Evolutionary conservation across 495 filamentous ascomycete genomes (phyloP), one percentile per base, ranked within the genome.

Genomic region (Lentithecium fluviatile): DNA sequence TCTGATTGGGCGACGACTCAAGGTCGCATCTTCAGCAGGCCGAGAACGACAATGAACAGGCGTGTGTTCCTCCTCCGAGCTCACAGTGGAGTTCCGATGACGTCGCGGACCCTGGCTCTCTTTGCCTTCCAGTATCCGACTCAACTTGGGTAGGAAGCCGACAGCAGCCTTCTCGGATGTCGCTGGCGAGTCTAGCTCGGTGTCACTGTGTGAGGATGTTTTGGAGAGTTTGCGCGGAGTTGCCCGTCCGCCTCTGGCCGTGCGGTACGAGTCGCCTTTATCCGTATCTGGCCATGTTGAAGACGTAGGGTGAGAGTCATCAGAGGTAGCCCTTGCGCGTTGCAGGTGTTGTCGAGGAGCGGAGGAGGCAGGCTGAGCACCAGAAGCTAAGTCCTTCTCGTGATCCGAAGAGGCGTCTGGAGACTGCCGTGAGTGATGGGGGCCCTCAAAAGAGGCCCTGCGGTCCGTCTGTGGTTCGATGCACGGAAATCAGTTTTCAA

Each of bases 71-170:
- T 58, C 57, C 15, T n/a, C 34, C 6, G 50, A 49, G 57, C 61
- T 55, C 0, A 45, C 26, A 6, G 61, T 29, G 19, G 61, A 62
- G 45, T 51, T 59, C 32, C 52, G 38, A 34, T 32, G 54, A 24
- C 53, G 45, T 42, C 52, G 24, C 8, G 52, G 25, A 24, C n/a
- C 40, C 45, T 54, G 64, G 53, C 34, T 59, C 54, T 73, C 71
- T 34, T 55, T 66, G 1, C 52, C 49, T 54, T 75, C 73, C 25
- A 70, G 56, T 60, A 75, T 73, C 37, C 65, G 64, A 45, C 56
- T 61, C n/a, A 75, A 66, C 32, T 63, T 69, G 24, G 73, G 69
- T 20, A 73, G 62, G 56, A 68, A 72, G 10, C 56, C 60, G n/a
- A 38, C 36, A 6, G 43, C 56, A 34, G 58, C 61, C 46, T 58